Evolutionary conservation across 164 flowering plant genomes (phyloP).

Genomic region (Aristolochia contorta): DNA sequence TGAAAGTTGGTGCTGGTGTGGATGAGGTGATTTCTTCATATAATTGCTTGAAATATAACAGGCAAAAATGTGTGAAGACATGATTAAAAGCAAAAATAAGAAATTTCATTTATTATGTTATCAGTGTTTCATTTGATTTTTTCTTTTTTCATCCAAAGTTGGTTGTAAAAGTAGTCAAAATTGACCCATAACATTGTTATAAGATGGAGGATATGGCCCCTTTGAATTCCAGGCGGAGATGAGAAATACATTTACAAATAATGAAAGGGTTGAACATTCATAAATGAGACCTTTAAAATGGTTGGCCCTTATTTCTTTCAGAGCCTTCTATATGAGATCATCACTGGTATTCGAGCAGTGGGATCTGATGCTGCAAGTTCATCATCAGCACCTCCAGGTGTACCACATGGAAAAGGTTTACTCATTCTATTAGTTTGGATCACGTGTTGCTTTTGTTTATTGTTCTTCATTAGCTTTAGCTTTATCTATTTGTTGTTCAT

Average conservation of each 20-base stretch:
- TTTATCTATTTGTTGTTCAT: background rate
- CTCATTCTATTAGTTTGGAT: background rate
- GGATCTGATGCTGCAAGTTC: constrained; percentile 66
- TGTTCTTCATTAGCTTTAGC: background rate
- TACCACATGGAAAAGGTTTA: constrained; percentile 14
- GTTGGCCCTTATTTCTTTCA: constrained; percentile 6
- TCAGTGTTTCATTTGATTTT: no score
- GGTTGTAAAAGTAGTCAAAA: no score
- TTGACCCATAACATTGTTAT: no score
- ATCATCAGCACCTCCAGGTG: constrained; percentile 49
- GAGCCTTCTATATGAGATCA: constrained; percentile 70
- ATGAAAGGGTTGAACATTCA: no score
- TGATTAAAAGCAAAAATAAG: no score
- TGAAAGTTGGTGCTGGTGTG: constrained; percentile 49
- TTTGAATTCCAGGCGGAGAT: no score
- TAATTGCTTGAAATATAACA: background rate
- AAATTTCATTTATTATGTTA: no score
- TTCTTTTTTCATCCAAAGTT: no score
- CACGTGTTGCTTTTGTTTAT: background rate
- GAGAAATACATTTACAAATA: no score
- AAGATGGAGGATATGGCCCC: no score
- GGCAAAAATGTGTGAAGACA: background rate
- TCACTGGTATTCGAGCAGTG: constrained; percentile 46
- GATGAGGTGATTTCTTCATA: constrained; percentile 51
- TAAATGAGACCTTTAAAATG: no score